Evolutionary conservation across 1,139 yeast genomes (phyloP).

Genomic region (Hansenula sp.): DNA sequence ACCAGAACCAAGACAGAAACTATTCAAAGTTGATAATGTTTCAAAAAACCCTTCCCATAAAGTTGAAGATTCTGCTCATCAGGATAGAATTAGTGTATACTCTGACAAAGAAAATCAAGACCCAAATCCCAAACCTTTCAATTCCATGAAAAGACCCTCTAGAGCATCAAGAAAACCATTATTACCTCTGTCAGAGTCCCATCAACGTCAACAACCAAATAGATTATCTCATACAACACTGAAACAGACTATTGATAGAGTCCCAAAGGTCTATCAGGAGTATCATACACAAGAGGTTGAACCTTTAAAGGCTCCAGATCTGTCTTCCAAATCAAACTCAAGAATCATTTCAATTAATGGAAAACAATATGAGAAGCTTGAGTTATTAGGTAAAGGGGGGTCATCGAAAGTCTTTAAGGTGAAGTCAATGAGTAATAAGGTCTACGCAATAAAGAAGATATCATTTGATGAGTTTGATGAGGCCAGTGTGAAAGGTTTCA

Average conservation of each 20-base stretch:
- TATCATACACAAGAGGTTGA: conserved; percentile 14
- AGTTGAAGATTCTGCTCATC: neutral
- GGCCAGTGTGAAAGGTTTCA: conserved; percentile 67
- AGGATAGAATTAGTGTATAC: neutral
- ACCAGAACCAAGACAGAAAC: conserved; percentile 2
- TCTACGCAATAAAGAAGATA: conserved; percentile 82
- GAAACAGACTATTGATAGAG: conserved; percentile 7
- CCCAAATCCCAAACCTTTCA: neutral
- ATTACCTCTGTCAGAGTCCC: neutral
- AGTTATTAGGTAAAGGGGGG: conserved; percentile 87
- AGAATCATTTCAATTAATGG: conserved; percentile 44
- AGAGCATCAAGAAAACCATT: neutral
- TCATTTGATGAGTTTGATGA: conserved; percentile 78
- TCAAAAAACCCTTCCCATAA: conserved; percentile 7
- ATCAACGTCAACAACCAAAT: conserved; percentile 4
- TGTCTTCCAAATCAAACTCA: conserved; percentile 11
- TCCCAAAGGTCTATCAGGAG: conserved; percentile 9
- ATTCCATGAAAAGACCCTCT: conserved; percentile 1
- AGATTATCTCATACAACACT: conserved; percentile 2
- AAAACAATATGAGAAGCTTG: conserved; percentile 66
- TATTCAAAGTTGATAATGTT: neutral
- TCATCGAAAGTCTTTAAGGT: conserved; percentile 90
- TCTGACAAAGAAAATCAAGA: conserved; percentile 1
- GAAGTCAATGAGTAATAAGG: conserved; percentile 48
- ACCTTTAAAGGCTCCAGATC: conserved; percentile 19